Conservation (phyloP, 1,139 yeast species). For the Hyphopichia khmerensis region DNA sequence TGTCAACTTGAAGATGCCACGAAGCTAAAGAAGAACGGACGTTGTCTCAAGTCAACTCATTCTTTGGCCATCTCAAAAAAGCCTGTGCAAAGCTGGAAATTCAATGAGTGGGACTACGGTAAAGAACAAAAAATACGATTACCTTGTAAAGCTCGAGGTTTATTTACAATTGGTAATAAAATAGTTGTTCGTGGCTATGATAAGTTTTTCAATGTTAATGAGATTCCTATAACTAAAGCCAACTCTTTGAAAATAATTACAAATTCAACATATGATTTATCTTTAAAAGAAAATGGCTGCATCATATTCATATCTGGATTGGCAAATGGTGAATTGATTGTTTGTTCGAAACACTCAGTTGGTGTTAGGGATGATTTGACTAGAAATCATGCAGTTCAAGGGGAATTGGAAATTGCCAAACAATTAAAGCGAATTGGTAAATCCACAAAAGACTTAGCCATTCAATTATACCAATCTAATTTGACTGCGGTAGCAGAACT, state of each 20-base stretch:
- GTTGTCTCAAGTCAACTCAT: conserved; percentile 17
- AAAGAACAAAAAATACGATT: conserved; percentile 45
- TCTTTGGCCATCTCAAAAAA: conserved; percentile 6
- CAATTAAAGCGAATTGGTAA: conserved; percentile 49
- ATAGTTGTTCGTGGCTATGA: conserved; percentile 89
- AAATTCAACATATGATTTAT: conserved; percentile 74
- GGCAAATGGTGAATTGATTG: conserved; percentile 67
- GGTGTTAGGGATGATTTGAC: conserved; percentile 59
- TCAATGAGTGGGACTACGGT: conserved; percentile 86
- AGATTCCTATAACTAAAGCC: conserved; percentile 55
- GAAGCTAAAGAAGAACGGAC: conserved; percentile 21
- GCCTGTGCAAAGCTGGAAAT: conserved; percentile 61
- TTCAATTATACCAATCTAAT: conserved; percentile 46
- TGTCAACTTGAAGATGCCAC: conserved; percentile 16
- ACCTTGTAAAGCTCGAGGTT: conserved; percentile 81
- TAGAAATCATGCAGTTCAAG: conserved; percentile 75
- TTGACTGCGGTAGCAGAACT: conserved; percentile 88
- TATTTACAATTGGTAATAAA: conserved; percentile 49
- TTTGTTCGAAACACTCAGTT: conserved; percentile 87
- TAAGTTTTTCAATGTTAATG: conserved; percentile 85
- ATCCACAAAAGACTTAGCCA: conserved; percentile 53
- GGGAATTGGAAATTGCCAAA: conserved; percentile 54
- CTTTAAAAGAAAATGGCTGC: conserved; percentile 92
- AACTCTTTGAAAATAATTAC: conserved; percentile 46
- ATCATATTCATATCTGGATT: conserved; percentile 81